Conservation (phyloP, 2,329 filamentous ascomycete species). For the Neopestalotiopsis clavispora region DNA sequence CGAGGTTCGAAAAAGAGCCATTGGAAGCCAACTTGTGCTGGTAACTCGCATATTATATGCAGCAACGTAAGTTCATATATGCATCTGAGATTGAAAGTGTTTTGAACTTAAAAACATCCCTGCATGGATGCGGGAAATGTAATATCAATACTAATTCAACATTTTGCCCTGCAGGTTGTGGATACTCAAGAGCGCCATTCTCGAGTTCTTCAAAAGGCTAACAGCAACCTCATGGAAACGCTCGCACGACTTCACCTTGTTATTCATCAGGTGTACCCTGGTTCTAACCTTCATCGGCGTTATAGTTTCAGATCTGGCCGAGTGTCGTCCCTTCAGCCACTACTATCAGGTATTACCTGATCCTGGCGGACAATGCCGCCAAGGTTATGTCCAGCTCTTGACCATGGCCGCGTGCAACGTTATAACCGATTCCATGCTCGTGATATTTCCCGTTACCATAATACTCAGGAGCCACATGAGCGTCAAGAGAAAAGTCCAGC, state of each 20-base stretch:
- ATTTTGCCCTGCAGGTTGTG: conserved; percentile 69
- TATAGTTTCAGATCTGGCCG: conserved; percentile 78
- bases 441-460: conserved; percentile 88
- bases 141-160: neutral
- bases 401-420: conserved; percentile 91
- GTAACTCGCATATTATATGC: conserved; percentile 85
- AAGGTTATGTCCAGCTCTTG: conserved; percentile 84
- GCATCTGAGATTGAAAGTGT: neutral
- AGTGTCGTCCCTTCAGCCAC: conserved; percentile 77
- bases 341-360: conserved; percentile 88
- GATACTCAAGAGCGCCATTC: conserved; percentile 88
- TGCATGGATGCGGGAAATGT: neutral
- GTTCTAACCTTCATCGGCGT: conserved; percentile 80
- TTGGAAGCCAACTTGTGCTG: conserved; percentile 83
- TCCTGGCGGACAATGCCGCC: conserved; percentile 82
- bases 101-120: neutral
- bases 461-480: conserved; percentile 80
- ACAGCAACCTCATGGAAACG: conserved; percentile 82
- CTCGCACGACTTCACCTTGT: conserved; percentile 73
- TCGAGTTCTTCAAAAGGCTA: conserved; percentile 88
- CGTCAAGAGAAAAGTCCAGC: conserved; percentile 76
- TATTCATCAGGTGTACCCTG: conserved; percentile 76
- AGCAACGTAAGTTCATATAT: conserved; percentile 71
- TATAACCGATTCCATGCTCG: conserved; percentile 84
- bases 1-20: conserved; percentile 65